phyloP scores from a whole-genome alignment of 2,329 filamentous ascomycete genomes.

The Xylariaceae sp. region DNA sequence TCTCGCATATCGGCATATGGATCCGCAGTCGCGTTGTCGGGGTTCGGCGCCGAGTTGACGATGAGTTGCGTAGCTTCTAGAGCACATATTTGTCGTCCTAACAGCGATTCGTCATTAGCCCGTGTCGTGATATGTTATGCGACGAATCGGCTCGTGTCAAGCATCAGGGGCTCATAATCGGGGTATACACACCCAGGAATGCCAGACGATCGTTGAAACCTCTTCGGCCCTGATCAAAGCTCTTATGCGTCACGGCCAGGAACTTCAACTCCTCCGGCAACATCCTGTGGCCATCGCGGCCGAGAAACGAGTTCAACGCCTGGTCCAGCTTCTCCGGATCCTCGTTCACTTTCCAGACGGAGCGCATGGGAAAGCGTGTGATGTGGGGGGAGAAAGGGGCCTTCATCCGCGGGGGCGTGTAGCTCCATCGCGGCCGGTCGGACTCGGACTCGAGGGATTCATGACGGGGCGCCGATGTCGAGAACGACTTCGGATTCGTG shows the following conservation, averaged over 20 bases:
- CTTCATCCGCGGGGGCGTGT: constrained; percentile 65
- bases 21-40: constrained; percentile 25
- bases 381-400: constrained; percentile 60
- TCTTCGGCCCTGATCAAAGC: constrained; percentile 89
- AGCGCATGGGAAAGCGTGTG: constrained; percentile 47
- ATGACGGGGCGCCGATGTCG: constrained; percentile 19
- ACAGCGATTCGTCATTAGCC: constrained; percentile 7
- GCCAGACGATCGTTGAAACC: constrained; percentile 92
- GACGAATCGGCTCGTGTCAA: too few species aligned
- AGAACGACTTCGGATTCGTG: constrained; percentile 19
- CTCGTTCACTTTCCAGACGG: constrained; percentile 65
- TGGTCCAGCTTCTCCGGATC: constrained; percentile 68
- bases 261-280: constrained; percentile 91
- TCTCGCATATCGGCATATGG: constrained; percentile 50
- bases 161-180: constrained; percentile 7
- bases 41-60: constrained; percentile 43
- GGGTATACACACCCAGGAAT: constrained; percentile 62
- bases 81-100: constrained; percentile 28
- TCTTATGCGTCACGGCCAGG: constrained; percentile 96
- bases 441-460: constrained; percentile 9
- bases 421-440: constrained; percentile 58
- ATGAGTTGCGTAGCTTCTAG: constrained; percentile 50
- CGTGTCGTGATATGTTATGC: too few species aligned
- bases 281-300: constrained; percentile 63
- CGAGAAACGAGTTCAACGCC: constrained; percentile 73